A percentile compares a stretch with the other conserved stretches of the same genome.
phyloP scores from a whole-genome alignment of 2,329 filamentous ascomycete genomes.

The Venturia carpophila region DNA sequence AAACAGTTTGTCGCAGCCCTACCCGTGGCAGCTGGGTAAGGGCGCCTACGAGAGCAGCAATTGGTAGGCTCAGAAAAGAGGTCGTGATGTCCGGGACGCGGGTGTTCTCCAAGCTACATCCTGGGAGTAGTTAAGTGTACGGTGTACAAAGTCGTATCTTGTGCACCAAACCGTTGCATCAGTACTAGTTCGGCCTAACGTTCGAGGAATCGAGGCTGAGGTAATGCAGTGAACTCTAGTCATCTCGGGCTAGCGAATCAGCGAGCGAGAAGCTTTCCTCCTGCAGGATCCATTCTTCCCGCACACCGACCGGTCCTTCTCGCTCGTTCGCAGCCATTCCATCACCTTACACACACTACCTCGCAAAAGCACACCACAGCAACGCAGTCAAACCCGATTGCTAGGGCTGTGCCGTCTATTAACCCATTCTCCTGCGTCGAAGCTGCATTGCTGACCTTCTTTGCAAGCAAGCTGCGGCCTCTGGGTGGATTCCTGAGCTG shows the following conservation, averaged over 20 bases:
- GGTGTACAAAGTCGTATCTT: neutral
- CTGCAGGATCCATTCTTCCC: neutral
- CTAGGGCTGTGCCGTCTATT: neutral
- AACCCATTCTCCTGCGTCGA: conserved; percentile 8
- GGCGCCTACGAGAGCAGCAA: neutral
- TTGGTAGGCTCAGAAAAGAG: neutral
- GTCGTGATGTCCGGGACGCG: neutral
- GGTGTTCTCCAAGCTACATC: neutral
- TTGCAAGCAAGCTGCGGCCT: neutral
- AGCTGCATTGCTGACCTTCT: neutral
- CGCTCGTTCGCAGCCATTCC: neutral
- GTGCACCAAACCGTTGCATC: neutral
- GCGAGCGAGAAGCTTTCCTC: neutral
- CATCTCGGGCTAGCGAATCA: neutral
- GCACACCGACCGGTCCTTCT: conserved; percentile 1
- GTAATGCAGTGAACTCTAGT: neutral
- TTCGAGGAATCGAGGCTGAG: conserved; percentile 5
- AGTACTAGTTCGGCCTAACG: neutral
- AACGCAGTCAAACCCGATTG: neutral
- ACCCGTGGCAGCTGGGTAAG: neutral
- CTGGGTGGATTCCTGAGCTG: neutral
- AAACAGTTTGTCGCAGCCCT: neutral
- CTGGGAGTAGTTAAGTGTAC: too few relatives aligned
- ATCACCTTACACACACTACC: neutral
- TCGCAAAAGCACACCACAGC: neutral